Evolutionary conservation across 768 basidiomycete species (phyloP), one percentile per base, ranked within the genome.

Genomic region (Strobilomyces dryophilus): DNA sequence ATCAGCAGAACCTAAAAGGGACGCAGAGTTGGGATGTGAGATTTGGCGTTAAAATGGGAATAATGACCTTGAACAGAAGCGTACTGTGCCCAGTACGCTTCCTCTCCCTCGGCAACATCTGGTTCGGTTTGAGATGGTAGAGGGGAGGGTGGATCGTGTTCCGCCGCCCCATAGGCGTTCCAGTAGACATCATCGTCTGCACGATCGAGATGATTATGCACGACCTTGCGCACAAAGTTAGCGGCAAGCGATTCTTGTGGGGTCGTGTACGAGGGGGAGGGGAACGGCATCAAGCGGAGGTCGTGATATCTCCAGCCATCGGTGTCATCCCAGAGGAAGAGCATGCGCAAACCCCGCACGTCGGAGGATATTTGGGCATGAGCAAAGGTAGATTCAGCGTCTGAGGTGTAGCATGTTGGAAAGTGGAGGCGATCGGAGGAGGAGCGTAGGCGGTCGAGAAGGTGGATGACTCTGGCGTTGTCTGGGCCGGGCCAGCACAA

Each of bases 61-160:
- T 57, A 57, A 40, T 20, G 51, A 87, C 87, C 87, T 68, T 89
- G 86, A 8, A 89, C 77, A 18, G 75, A 73, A 29, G 84, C 73
- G 65, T 89, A 89, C 56, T 78, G 84, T 24, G 85, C 85, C 87
- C 87, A 89, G 59, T 89, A 89, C 7, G 84, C 84, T 54, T 88
- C 87, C 55, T 81, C 79, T 39, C 48, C 56, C 34, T 64, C 65
- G 1, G 61, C 58, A 20, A 9, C 20, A 32, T 44, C 49, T 11
- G 29, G 24, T 17, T 12, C 43, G 54, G 54, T 50, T 69, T 58
- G 46, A 32, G 43, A 40, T 32, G 48, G 40, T 54, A 58, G 27
- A 50, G 56, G 27, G n/a, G 52, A 60, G 24, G 51, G 48, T 42
- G 56, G 51, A 49, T 71, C 74, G 11, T 61, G 53, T 43, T 72